phyloP scores from a whole-genome alignment of 805 yeast genomes.

The Ascoidea asiatica region DNA sequence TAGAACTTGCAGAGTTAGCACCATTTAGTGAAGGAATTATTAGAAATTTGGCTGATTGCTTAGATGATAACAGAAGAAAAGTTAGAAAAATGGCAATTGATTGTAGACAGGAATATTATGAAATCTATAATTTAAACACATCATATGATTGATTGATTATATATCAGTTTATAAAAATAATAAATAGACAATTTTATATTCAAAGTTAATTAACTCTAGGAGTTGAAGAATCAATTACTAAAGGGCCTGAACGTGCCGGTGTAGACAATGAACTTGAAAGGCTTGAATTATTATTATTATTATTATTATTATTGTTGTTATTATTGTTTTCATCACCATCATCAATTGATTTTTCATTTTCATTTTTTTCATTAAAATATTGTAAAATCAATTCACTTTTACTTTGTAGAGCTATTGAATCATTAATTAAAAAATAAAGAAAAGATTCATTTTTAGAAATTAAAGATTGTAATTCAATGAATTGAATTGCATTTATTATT shows the following conservation, averaged over 20 bases:
- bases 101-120: conserved; percentile 66
- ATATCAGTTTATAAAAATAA: no score
- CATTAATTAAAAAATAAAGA: background rate
- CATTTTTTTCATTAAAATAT: background rate
- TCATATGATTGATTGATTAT: background rate
- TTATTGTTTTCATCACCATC: no score
- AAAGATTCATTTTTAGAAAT: background rate
- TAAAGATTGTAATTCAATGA: background rate
- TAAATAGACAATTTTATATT: no score
- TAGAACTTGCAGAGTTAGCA: conserved; percentile 27
- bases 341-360: no score
- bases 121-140: conserved; percentile 14
- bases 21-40: conserved; percentile 41
- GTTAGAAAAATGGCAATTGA: conserved; percentile 71
- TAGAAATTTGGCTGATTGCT: conserved; percentile 28
- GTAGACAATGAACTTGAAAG: no score
- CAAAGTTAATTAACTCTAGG: no score
- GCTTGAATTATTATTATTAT: no score
- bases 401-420: background rate
- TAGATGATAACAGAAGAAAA: conserved; percentile 63
- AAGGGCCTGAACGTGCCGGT: no score
- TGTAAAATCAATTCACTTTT: conserved; percentile 1
- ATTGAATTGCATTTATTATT: background rate
- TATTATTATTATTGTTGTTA: no score
- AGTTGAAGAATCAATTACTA: no score